A percentile compares a stretch with the other conserved stretches of the same genome.
phyloP scores from a whole-genome alignment of 345 rosid genomes.

The Eucalyptus pauciflora region DNA sequence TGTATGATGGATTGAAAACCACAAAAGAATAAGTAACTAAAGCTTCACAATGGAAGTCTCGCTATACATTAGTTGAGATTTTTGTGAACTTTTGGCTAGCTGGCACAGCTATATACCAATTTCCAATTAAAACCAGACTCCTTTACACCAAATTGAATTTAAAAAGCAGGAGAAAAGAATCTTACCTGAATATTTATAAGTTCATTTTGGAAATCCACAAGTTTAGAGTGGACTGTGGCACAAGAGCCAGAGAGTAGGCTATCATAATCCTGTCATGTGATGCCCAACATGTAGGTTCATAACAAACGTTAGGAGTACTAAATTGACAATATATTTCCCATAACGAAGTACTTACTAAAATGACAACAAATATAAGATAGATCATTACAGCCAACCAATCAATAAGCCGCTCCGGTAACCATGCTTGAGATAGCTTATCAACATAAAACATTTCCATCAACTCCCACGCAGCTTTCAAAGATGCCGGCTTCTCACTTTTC shows the following conservation, averaged over 20 bases:
- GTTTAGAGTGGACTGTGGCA: constrained; percentile 60
- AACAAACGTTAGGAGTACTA: not conserved
- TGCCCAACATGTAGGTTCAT: not conserved
- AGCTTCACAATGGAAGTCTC: not conserved
- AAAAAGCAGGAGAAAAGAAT: not conserved
- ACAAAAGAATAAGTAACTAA: not conserved
- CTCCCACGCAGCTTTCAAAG: constrained; percentile 95
- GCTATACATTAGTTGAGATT: not conserved
- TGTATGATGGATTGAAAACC: not conserved
- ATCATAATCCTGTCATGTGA: constrained; percentile 63
- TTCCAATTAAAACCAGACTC: not conserved
- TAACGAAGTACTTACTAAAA: not conserved
- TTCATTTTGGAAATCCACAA: constrained; percentile 57
- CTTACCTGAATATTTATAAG: constrained; percentile 70
- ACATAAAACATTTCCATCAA: constrained; percentile 84
- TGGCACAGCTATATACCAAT: not conserved
- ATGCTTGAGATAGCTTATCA: constrained; percentile 57
- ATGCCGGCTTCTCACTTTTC: constrained; percentile 46
- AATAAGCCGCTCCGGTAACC: constrained; percentile 75
- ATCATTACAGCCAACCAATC: constrained; percentile 94
- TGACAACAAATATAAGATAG: constrained; percentile 1
- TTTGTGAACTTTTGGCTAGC: not conserved
- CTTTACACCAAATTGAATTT: not conserved
- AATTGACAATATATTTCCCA: not conserved
- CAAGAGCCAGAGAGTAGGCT: constrained; percentile 47